These are phyloP conservation scores for Tetraselmis striata DNA, from an alignment of 139 green algal genomes.

Conservation along the genomic window DNA sequence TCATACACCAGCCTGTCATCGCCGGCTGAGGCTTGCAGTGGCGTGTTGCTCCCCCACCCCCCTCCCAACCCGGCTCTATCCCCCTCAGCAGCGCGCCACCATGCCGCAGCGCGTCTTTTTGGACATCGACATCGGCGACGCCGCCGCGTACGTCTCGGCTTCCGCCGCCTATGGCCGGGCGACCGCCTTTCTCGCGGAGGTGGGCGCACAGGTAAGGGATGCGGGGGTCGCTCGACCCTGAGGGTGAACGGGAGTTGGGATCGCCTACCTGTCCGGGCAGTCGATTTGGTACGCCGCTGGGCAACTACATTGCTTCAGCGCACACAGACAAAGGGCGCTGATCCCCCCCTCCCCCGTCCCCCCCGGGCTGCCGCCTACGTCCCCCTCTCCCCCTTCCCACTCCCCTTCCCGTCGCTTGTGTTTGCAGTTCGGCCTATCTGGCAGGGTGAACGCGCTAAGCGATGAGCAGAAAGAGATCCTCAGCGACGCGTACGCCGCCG, in stretches of 20 bases:
- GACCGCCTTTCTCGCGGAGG: slow-evolving; percentile 18
- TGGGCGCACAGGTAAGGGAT: slow-evolving; percentile 26
- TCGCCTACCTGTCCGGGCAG: too few relatives aligned
- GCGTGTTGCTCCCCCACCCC: too few relatives aligned
- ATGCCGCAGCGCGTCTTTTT: slow-evolving; percentile 25
- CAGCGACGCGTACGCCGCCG: slow-evolving; percentile 34
- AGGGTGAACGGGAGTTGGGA: not conserved
- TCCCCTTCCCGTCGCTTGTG: not conserved
- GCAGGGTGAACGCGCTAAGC: slow-evolving; percentile 26
- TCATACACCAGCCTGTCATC: too few relatives aligned
- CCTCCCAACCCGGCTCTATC: too few relatives aligned
- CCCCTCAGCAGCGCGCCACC: too few relatives aligned
- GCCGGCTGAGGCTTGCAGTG: too few relatives aligned
- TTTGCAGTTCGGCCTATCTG: slow-evolving; percentile 46
- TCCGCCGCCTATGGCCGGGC: slow-evolving; percentile 26
- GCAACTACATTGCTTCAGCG: too few relatives aligned
- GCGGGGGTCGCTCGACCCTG: not conserved
- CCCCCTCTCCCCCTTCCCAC: too few relatives aligned
- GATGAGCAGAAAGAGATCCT: slow-evolving; percentile 37
- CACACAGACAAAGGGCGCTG: too few relatives aligned
- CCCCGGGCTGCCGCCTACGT: too few relatives aligned
- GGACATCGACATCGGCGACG: slow-evolving; percentile 57
- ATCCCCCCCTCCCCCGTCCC: too few relatives aligned
- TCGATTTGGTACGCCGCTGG: too few relatives aligned
- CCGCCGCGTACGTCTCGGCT: slow-evolving; percentile 13